Evolutionary conservation across 305 asterid species (phyloP), one percentile per base, ranked within the genome.

Genomic region (Fraxinus albicans): DNA sequence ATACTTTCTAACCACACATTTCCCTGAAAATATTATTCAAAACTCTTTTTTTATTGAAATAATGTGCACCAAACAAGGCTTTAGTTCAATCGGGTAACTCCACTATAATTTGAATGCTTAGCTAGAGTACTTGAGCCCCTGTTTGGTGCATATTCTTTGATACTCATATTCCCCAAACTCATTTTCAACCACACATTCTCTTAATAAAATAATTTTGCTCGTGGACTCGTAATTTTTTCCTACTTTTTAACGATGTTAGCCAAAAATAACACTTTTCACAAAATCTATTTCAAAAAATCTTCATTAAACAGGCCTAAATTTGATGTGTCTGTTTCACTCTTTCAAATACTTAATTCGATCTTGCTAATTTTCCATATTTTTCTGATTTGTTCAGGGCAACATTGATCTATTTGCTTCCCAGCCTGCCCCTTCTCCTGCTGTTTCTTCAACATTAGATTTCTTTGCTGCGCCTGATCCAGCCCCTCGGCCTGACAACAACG

Each of bases 381-480:
- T 77, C 35, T 67, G 40, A 40, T 77, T 85, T 79, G 23, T 90
- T 87, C 94, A 91, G 94, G 67, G 77, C 58, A 84, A 85, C 76
- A 88, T 91, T 73, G 96, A 95, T 92, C 89, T 94, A 75, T 95
- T 95, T 91, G 89, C 97, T 70, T 87, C 95, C 74, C 92, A 89
- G 82, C 87, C 91, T 79, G 79, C 90, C 55, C 88, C 92, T 33
- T 34, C 95, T 67, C 81, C 92, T 76, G 87, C 91, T 35, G 88
- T 80, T 85, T 79, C 95, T 82, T 83, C 94, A 73, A 31, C 97
- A 76, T 79, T 91, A 70, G 96, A 95, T 86, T 92, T 94, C 77
- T 95, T 95, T 55, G 89, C 90, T 85, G 91, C 90, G 77, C 88
- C 98, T 6, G 92, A 86, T 83, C 93, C 94, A 72, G 89, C 88